Conservation (phyloP, 1,284 basidiomycete species). For the Irpex sp. region DNA sequence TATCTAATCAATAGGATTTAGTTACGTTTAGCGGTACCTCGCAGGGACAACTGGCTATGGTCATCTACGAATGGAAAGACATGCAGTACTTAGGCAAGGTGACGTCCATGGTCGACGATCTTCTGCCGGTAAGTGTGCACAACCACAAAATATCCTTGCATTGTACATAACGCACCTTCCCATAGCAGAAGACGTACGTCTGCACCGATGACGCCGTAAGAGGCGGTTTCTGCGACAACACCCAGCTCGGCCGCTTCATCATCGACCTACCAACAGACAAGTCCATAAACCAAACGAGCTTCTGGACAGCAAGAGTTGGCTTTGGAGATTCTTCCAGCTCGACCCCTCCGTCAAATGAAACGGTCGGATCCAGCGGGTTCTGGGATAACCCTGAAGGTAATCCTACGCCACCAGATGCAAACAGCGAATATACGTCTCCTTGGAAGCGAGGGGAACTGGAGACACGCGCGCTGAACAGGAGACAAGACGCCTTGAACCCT, state of each 20-base stretch:
- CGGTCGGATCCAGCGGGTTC: conserved; percentile 32
- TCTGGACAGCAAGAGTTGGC: conserved; percentile 72
- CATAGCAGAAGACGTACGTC: conserved; percentile 84
- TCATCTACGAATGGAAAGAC: conserved; percentile 95
- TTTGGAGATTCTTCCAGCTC: conserved; percentile 33
- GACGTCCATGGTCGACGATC: conserved; percentile 53
- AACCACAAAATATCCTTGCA: no score
- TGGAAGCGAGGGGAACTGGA: conserved; percentile 31
- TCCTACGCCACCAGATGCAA: conserved; percentile 45
- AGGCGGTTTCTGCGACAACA: conserved; percentile 64
- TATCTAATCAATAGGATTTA: conserved; percentile 29
- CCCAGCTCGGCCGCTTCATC: conserved; percentile 83
- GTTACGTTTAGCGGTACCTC: conserved; percentile 82
- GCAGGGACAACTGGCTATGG: conserved; percentile 87
- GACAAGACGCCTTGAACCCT: conserved; percentile 32
- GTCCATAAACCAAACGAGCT: conserved; percentile 65
- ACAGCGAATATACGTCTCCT: conserved; percentile 39
- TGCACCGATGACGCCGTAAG: conserved; percentile 78
- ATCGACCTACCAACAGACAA: conserved; percentile 62
- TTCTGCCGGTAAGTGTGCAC: conserved; percentile 68
- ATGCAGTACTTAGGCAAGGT: conserved; percentile 78
- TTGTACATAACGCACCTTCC: conserved; percentile 16
- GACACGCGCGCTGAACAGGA: background rate
- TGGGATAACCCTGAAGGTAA: conserved; percentile 62
- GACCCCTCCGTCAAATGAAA: conserved; percentile 13